Percentiles rank a stretch among this genome's conserved stretches.
Conservation (phyloP, 306 rosid species). For the Prunus mira region DNA sequence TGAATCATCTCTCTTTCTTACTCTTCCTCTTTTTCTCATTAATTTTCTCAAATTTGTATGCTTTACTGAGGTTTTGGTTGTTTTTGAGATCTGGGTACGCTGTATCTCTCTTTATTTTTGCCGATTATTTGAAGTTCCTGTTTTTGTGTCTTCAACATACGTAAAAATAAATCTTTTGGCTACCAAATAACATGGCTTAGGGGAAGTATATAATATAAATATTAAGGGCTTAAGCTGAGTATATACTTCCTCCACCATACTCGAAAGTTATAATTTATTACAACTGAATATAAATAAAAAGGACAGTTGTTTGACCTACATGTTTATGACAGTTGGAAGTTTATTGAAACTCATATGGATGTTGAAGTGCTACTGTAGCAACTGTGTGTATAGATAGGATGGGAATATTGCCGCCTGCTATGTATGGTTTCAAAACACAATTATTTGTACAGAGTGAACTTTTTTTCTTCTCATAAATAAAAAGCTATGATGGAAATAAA, state of each 20-base stretch:
- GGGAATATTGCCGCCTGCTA: neutral
- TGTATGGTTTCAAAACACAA: neutral
- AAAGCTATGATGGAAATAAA: neutral
- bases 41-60: neutral
- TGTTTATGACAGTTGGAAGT: neutral
- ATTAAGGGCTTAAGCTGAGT: neutral
- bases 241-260: neutral
- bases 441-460: neutral
- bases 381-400: neutral
- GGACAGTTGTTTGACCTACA: neutral
- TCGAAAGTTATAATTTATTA: neutral
- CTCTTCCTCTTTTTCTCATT: neutral
- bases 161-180: neutral
- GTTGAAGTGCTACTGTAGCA: neutral
- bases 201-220: neutral
- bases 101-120: neutral
- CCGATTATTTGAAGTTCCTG: neutral
- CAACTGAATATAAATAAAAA: neutral
- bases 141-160: neutral
- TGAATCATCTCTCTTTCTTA: neutral
- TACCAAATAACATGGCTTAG: no score
- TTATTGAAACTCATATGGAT: neutral
- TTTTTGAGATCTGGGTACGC: neutral
- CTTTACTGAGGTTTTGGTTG: neutral
- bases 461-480: neutral